Evolutionary conservation across 208 protist species (phyloP).

Genomic region (Trypanosoma congolense): DNA sequence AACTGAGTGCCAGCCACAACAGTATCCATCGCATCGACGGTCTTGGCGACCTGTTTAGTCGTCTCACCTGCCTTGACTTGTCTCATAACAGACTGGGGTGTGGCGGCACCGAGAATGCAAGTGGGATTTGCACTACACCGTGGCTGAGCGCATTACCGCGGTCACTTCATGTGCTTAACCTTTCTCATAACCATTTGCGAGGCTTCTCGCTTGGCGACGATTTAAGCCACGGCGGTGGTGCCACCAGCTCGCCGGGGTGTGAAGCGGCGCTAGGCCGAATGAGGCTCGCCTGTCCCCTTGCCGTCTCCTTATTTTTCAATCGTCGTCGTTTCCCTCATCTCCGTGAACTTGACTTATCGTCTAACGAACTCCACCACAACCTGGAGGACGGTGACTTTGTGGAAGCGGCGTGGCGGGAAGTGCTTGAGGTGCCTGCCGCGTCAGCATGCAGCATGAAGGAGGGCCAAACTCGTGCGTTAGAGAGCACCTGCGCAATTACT

Average conservation of each 20-base stretch:
- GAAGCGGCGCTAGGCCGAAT: constrained; percentile 13
- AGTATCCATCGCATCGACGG: constrained; percentile 53
- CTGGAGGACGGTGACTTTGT: constrained; percentile 51
- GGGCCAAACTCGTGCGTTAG: not conserved
- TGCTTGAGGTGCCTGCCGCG: constrained; percentile 2
- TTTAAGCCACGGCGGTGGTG: not conserved
- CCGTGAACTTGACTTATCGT: constrained; percentile 40
- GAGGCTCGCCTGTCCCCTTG: constrained; percentile 48
- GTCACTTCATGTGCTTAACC: constrained; percentile 55
- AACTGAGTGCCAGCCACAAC: constrained; percentile 47
- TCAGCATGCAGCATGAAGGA: not conserved
- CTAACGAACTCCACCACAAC: constrained; percentile 53
- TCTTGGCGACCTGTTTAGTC: constrained; percentile 43
- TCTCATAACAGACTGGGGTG: constrained; percentile 61
- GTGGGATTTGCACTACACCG: constrained; percentile 22
- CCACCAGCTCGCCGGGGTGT: not conserved
- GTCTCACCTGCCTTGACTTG: constrained; percentile 54
- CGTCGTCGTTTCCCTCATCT: constrained; percentile 32
- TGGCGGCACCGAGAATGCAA: constrained; percentile 19
- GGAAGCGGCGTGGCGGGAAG: constrained; percentile 32
- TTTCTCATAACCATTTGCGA: constrained; percentile 63
- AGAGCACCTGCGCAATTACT: constrained; percentile 12
- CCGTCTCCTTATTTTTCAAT: constrained; percentile 55
- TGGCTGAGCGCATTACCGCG: constrained; percentile 65
- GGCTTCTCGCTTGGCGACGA: constrained; percentile 28